Base-by-base conservation (phyloP, 202 grass and related monocot genomes). In the Sporobolus alterniflorus region DNA sequence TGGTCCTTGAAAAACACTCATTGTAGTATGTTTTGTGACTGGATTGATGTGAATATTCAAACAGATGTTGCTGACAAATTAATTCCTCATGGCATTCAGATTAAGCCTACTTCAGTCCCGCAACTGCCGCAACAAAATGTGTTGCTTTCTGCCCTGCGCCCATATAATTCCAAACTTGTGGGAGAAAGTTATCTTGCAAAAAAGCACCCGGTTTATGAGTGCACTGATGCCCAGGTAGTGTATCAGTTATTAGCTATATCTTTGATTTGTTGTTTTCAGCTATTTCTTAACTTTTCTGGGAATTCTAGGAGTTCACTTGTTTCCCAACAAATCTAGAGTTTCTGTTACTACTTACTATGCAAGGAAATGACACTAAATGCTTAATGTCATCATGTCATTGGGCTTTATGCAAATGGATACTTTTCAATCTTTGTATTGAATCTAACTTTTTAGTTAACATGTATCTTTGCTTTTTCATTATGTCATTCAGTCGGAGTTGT, bases 121-220 rank as follows among this genome's bases (percentile, higher is more conserved):
- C 91, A 97, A 82, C 72, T 99, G 75, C 97, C 97, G 2, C 97
- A 92, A 66, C 88, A 94, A 68, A 94, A 70, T 61, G 93, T 97
- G 76, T 87, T 99, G 69, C 81, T 99, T 78, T 86, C 93, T 69
- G 79, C 91, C 33, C 71, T 99, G 67, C 90, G 97, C 14, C 93
- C 93, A 0, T 99, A 97, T 75, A 91, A 99, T 87, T 93, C 97
- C 48, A 99, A 70, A 86, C 97, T 99, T 69, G 97, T 99, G 41
- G 97, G 97, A 30, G 97, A 99, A 88, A 99, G 97, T 88, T 99
- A 82, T 81, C 91, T 99, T 43, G 97, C 97, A 84, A 94, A 86
- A 82, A 99, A 88, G 67, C 92, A 93, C 6, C 91, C 93, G 0
- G 88, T 97, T 75, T 99, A 99, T 25, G 97, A 96, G 89, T 99